Percentiles rank a stretch among this genome's conserved stretches.
Evolutionary conservation across 2,329 filamentous ascomycete genomes (phyloP).

Genomic region (Pseudogymnoascus sp.): DNA sequence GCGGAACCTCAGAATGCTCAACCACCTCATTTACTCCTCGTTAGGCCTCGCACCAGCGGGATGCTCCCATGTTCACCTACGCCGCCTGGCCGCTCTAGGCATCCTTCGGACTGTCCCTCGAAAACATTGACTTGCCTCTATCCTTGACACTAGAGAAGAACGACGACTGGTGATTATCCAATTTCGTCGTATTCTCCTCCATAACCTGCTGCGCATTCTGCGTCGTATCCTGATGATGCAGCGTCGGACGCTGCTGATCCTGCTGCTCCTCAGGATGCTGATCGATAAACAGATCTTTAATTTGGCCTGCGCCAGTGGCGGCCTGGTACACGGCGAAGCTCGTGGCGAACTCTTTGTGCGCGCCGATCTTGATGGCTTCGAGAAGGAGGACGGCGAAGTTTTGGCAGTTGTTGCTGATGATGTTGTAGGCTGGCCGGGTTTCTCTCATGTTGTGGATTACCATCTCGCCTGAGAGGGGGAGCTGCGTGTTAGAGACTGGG

Average conservation of each 20-base stretch:
- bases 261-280: constrained; percentile 29
- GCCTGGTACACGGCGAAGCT: constrained; percentile 47
- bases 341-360: constrained; percentile 45
- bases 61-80: not conserved
- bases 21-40: not conserved
- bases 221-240: constrained; percentile 35
- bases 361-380: constrained; percentile 46
- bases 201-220: constrained; percentile 45
- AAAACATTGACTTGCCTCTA: not conserved
- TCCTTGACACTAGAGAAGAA: constrained; percentile 12
- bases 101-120: not conserved
- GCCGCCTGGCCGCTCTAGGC: not conserved
- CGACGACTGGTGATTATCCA: constrained; percentile 35
- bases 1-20: not conserved
- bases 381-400: constrained; percentile 47
- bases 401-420: constrained; percentile 55
- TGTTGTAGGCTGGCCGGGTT: constrained; percentile 45
- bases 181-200: constrained; percentile 46
- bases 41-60: not conserved
- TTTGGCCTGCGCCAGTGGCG: constrained; percentile 41
- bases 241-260: constrained; percentile 21
- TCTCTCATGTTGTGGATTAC: constrained; percentile 46
- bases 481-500: constrained; percentile 10
- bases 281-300: constrained; percentile 44
- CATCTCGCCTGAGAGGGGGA: constrained; percentile 37